phyloP scores from a whole-genome alignment of 2,329 filamentous ascomycete species.

The Pseudocercospora musae region DNA sequence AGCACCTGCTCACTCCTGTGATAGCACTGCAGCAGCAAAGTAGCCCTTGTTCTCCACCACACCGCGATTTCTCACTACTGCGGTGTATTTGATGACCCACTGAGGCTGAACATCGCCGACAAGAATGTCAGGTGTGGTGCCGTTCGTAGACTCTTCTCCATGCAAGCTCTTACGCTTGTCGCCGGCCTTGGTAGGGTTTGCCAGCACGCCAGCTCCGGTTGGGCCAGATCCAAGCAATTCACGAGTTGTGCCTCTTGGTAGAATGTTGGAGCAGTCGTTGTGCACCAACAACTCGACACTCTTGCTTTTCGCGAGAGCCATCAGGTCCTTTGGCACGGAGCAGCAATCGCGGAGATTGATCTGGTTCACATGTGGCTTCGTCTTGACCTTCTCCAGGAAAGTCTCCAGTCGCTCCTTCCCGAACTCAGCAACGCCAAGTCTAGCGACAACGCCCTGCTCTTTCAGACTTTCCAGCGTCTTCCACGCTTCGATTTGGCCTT shows the following conservation, averaged over 20 bases:
- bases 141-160: conserved; percentile 43
- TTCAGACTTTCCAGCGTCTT: conserved; percentile 69
- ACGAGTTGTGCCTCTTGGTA: conserved; percentile 78
- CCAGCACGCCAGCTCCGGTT: conserved; percentile 72
- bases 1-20: not conserved
- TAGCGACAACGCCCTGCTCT: conserved; percentile 65
- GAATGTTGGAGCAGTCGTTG: conserved; percentile 87
- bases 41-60: conserved; percentile 99
- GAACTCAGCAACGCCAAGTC: conserved; percentile 86
- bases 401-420: conserved; percentile 76
- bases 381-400: conserved; percentile 67
- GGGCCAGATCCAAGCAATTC: conserved; percentile 74
- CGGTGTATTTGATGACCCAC: conserved; percentile 97
- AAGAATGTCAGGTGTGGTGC: conserved; percentile 63
- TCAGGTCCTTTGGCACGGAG: conserved; percentile 84
- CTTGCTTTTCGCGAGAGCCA: conserved; percentile 76
- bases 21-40: conserved; percentile 73
- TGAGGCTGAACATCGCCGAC: conserved; percentile 77
- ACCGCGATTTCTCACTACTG: conserved; percentile 86
- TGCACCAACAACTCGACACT: conserved; percentile 88
- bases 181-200: conserved; percentile 44
- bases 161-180: conserved; percentile 43
- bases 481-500: conserved; percentile 65
- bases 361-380: conserved; percentile 83
- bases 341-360: conserved; percentile 97